Base-by-base conservation (phyloP, 108 stramenopile genomes). In the Fistulifera pelliculosa region DNA sequence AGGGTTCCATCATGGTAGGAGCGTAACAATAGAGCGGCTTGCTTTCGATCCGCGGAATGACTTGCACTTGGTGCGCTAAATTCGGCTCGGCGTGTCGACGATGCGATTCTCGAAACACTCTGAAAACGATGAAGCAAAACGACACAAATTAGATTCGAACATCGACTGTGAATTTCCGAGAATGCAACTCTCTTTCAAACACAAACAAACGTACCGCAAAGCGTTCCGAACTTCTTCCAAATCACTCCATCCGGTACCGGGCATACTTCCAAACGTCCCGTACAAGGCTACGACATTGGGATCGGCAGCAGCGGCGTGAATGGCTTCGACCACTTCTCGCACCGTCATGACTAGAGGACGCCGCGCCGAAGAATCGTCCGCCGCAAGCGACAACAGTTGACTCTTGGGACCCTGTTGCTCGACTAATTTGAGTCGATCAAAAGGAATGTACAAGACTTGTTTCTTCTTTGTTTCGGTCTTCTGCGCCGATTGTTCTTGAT, bases 141-240 rank as follows among this genome's bases (percentile, higher is more conserved):
- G n/a, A n/a, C n/a, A n/a, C n/a, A n/a, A n/a, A n/a, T n/a, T n/a
- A n/a, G n/a, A n/a, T n/a, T n/a, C n/a, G n/a, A n/a, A n/a, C n/a
- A n/a, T n/a, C n/a, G n/a, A n/a, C n/a, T n/a, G n/a, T n/a, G n/a
- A n/a, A n/a, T n/a, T n/a, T n/a, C n/a, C n/a, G n/a, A n/a, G n/a
- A n/a, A n/a, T n/a, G n/a, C n/a, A n/a, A n/a, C n/a, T n/a, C n/a
- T n/a, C n/a, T 35, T 35, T 8, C 8, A 3, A 35, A 35, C 31
- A 35, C 31, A 35, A 3, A 35, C 3, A 35, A 3, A 35, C 31
- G 31, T 35, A 35, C 31, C 31, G 31, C 8, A 89, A 52, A 0
- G 87, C 87, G 62, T 83, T 79, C 8, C 83, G 63, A 38, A 89
- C 62, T 69, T 89, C 83, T 49, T 85, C 83, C 28, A 81, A 49